Base-by-base conservation (phyloP, 305 asterid genomes). In the Fraxinus ornus region DNA sequence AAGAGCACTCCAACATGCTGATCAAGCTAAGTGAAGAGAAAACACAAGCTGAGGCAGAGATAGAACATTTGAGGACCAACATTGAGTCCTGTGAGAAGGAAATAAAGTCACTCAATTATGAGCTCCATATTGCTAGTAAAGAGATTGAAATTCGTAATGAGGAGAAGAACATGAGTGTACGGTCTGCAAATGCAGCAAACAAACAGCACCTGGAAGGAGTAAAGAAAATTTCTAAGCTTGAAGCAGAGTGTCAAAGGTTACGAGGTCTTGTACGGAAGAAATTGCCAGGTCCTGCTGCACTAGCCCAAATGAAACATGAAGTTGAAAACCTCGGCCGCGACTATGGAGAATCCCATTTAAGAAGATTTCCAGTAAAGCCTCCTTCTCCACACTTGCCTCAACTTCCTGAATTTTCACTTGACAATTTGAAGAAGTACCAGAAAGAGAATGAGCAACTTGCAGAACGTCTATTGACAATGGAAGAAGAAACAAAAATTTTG, bases 221-320 rank as follows among this genome's bases (percentile, higher is more conserved):
- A 80, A 95, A 92, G 90, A 94, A 95, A 86, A 94, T 95, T 32
- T 89, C 97, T 8, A 95, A 95, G 93, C 90, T 95, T 81, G 99
- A 95, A 88, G 97, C 95, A 44, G 99, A 95, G 86, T 93, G 97
- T 85, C 99, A 95, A 88, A 92, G 99, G 86, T 84, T 95, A 85
- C 93, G 99, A 68, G 97, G 98, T 76, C 99, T 95, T 87, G 99
- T 95, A 79, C 89, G 97, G 80, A 95, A 95, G 90, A 94, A 93
- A 87, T 85, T 95, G 84, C 99, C 99, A 17, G 98, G 99, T 49
- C 99, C 99, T 62, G 98, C 98, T 82, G 98, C 99, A 37, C 73
- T 95, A 83, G 97, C 98, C 15, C 98, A 94, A 83, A 95, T 95
- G 99, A 95, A 95, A 85, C 95, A 94, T 47, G 99, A 95, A 87